Evolutionary conservation across 352 stramenopile genomes (phyloP).

Genomic region (Globisporangium solare): DNA sequence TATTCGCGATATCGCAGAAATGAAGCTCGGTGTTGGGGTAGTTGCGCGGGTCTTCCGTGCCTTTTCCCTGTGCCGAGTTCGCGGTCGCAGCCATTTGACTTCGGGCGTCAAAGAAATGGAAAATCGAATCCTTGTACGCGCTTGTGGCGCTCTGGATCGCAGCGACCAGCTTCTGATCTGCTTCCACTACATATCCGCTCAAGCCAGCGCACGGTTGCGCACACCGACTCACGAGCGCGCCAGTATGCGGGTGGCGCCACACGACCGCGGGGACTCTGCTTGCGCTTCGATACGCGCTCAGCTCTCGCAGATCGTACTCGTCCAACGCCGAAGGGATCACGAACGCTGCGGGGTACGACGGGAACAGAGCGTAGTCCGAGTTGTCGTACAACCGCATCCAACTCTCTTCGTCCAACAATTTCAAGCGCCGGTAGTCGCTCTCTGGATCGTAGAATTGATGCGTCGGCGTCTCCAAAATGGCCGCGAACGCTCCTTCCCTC

Average conservation of each 20-base stretch:
- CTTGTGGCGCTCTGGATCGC: conserved; percentile 68
- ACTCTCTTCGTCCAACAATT: conserved; percentile 71
- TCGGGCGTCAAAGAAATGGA: conserved; percentile 84
- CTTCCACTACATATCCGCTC: conserved; percentile 75
- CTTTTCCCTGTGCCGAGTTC: conserved; percentile 85
- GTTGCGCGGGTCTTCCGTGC: conserved; percentile 90
- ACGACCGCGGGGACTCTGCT: conserved; percentile 92
- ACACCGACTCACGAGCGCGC: conserved; percentile 87
- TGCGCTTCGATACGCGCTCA: conserved; percentile 92
- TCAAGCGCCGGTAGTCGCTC: conserved; percentile 75
- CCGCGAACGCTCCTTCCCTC: conserved; percentile 25
- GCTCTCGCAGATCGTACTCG: conserved; percentile 83
- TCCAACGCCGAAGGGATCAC: conserved; percentile 91
- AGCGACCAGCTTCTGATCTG: conserved; percentile 76
- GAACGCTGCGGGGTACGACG: conserved; percentile 93
- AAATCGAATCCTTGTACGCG: conserved; percentile 51
- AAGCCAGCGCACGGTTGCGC: conserved; percentile 81
- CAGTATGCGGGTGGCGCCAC: conserved; percentile 89
- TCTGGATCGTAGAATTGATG: conserved; percentile 68
- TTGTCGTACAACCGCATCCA: conserved; percentile 88
- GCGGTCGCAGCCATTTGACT: conserved; percentile 82
- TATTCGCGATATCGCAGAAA: conserved; percentile 99
- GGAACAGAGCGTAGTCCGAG: conserved; percentile 85
- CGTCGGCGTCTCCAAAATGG: conserved; percentile 35
- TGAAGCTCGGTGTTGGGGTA: conserved; percentile 95